A percentile compares a stretch with the other conserved stretches of the same genome.
phyloP scores from a whole-genome alignment of 441 rosid genomes.

The Metrosideros polymorpha region DNA sequence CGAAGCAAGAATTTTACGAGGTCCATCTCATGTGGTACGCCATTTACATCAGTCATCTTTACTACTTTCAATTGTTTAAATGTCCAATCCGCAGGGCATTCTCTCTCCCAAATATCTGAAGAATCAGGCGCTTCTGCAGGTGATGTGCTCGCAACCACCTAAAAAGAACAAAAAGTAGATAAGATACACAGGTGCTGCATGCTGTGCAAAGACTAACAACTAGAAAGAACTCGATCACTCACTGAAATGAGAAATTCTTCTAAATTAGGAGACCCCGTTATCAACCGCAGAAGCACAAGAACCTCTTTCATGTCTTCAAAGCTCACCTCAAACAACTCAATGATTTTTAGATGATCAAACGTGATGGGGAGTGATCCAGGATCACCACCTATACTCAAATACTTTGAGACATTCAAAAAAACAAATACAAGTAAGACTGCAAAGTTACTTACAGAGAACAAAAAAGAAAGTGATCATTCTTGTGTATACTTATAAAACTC shows the following conservation, averaged over 20 bases:
- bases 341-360: constrained; percentile 41
- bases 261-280: constrained; percentile 73
- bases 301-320: constrained; percentile 85
- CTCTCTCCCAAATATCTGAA: constrained; percentile 47
- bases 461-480: neutral
- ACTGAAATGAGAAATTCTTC: constrained; percentile 74
- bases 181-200: neutral
- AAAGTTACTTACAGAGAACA: neutral
- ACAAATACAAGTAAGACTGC: neutral
- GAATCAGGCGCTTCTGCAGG: constrained; percentile 39
- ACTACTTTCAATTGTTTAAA: constrained; percentile 43
- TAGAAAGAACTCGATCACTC: constrained; percentile 12
- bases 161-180: neutral
- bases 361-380: constrained; percentile 49
- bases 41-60: constrained; percentile 63
- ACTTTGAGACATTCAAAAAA: constrained; percentile 23
- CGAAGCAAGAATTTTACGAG: constrained; percentile 67
- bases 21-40: constrained; percentile 68
- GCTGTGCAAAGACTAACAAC: neutral
- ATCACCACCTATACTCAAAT: constrained; percentile 83
- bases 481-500: neutral
- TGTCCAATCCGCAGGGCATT: constrained; percentile 37
- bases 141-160: constrained; percentile 54
- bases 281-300: constrained; percentile 71
- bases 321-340: constrained; percentile 81